Evolutionary conservation across 371 early-diverging fungal species (phyloP).

Genomic region (Umbelopsis sp.): DNA sequence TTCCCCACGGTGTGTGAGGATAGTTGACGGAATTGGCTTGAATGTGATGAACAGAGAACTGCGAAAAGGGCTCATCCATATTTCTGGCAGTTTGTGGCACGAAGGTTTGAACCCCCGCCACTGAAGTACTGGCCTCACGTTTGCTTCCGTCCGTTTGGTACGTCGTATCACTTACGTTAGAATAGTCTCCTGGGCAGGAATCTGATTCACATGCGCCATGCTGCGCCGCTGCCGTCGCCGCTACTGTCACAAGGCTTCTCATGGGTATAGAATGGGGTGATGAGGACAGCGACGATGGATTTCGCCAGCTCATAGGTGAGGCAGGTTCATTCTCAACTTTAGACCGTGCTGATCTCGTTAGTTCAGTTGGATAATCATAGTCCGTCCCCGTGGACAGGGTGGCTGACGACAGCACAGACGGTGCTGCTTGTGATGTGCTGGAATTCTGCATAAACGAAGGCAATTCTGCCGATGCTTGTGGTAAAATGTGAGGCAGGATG

Average conservation of each 20-base stretch:
- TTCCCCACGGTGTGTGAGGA: conserved; percentile 14
- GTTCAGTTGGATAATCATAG: background rate
- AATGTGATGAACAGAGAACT: conserved; percentile 6
- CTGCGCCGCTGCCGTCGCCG: background rate
- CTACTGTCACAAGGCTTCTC: background rate
- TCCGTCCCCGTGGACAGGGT: conserved; percentile 3
- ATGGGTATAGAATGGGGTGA: background rate
- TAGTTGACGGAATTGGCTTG: conserved; percentile 15
- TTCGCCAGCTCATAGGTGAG: conserved; percentile 11
- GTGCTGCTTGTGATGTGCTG: background rate
- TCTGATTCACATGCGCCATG: background rate
- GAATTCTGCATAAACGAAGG: background rate
- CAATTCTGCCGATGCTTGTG: background rate
- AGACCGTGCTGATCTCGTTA: background rate
- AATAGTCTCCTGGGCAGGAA: conserved; percentile 10
- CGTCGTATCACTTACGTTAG: conserved; percentile 7
- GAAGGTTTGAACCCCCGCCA: background rate
- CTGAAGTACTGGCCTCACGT: background rate
- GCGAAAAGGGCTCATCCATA: background rate
- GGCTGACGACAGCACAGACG: background rate
- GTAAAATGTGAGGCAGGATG: background rate
- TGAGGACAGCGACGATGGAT: background rate
- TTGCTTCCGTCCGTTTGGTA: background rate
- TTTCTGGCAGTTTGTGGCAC: background rate
- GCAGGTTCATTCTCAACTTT: background rate